A percentile compares a stretch with the other conserved stretches of the same genome.
Evolutionary conservation across 1,139 yeast genomes (phyloP).

Genomic region (Yamadazyma songkhlaensis): DNA sequence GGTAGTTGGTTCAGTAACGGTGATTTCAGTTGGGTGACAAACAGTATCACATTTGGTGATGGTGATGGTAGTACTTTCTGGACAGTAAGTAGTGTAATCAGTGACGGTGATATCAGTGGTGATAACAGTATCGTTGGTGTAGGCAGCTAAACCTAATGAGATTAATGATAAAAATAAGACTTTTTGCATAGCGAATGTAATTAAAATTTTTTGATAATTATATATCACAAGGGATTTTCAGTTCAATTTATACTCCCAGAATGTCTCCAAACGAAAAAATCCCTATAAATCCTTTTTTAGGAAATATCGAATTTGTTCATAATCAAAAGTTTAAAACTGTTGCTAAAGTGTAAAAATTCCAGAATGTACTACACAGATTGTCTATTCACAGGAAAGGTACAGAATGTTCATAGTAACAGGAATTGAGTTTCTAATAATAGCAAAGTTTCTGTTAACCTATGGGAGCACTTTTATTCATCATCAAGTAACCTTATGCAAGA

Average conservation of each 20-base stretch:
- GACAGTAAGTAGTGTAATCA: conserved; percentile 47
- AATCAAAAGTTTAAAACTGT: neutral
- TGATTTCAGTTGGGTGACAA: conserved; percentile 29
- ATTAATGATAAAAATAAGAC: conserved; percentile 35
- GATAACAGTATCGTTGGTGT: conserved; percentile 36
- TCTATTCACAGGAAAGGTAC: too few relatives aligned
- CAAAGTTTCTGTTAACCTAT: too few relatives aligned
- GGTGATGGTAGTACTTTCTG: conserved; percentile 42
- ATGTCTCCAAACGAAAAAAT: too few relatives aligned
- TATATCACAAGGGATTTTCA: neutral
- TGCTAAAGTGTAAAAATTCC: neutral
- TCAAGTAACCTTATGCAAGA: too few relatives aligned
- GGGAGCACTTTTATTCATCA: too few relatives aligned
- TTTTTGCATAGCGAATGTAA: conserved; percentile 26
- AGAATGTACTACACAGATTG: too few relatives aligned
- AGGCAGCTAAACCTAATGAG: conserved; percentile 34
- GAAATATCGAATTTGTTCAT: neutral
- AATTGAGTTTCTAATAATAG: too few relatives aligned
- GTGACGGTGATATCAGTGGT: conserved; percentile 39
- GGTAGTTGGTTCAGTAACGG: conserved; percentile 46
- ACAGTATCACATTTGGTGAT: conserved; percentile 25
- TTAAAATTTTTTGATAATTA: neutral
- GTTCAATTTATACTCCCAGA: too few relatives aligned
- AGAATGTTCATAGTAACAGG: too few relatives aligned
- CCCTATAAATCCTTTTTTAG: neutral